These are phyloP conservation scores for Meredithiella fracta DNA, from an alignment of 2,329 filamentous ascomycete species.

Conservation along the genomic window DNA sequence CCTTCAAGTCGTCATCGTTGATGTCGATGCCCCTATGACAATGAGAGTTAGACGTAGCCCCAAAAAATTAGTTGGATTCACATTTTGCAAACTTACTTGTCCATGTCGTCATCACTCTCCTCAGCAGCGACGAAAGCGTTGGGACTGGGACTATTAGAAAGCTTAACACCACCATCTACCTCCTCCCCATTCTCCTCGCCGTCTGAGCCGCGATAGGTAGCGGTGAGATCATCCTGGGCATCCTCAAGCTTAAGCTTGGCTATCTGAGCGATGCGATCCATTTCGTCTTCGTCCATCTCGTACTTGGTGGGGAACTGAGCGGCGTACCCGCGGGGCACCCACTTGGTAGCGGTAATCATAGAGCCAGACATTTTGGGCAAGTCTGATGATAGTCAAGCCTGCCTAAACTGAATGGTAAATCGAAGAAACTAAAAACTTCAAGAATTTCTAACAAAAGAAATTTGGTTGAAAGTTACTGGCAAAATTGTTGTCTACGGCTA, in stretches of 20 bases:
- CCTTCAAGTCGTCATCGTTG: slow-evolving; percentile 76
- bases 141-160: neutral
- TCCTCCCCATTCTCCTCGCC: slow-evolving; percentile 20
- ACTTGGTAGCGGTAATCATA: slow-evolving; percentile 62
- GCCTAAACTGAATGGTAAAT: neutral
- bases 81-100: slow-evolving; percentile 10
- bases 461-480: neutral
- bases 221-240: slow-evolving; percentile 69
- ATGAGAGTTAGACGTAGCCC: slow-evolving; percentile 15
- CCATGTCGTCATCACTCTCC: slow-evolving; percentile 9
- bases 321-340: slow-evolving; percentile 62
- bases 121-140: neutral
- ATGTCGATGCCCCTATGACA: slow-evolving; percentile 24
- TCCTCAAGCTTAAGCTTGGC: slow-evolving; percentile 75
- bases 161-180: slow-evolving; percentile 18
- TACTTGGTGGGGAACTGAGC: slow-evolving; percentile 62
- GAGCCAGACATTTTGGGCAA: slow-evolving; percentile 31
- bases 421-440: neutral
- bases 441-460: neutral
- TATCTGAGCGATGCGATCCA: slow-evolving; percentile 56
- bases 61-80: neutral
- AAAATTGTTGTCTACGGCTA: neutral
- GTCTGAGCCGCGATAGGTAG: slow-evolving; percentile 15
- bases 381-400: slow-evolving; percentile 9
- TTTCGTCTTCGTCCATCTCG: slow-evolving; percentile 59